Evolutionary conservation across 805 yeast genomes (phyloP).

Genomic region (Wickerhamiella sorbophila): DNA sequence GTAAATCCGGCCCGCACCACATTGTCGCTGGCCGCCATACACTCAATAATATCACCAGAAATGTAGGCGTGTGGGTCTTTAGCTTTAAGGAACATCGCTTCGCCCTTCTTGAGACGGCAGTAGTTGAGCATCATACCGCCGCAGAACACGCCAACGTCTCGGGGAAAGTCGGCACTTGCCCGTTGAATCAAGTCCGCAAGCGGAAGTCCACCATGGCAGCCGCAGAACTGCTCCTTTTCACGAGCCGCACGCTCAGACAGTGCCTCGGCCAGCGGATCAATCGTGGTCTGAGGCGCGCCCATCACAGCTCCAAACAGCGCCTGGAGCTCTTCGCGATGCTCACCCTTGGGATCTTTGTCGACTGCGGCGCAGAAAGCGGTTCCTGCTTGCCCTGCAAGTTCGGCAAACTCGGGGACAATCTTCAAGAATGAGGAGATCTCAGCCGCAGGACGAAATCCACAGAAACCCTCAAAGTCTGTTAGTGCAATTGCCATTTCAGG

Average conservation of each 20-base stretch:
- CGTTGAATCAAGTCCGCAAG: constrained; percentile 64
- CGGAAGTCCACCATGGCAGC: constrained; percentile 29
- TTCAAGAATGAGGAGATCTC: constrained; percentile 57
- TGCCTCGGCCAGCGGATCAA: constrained; percentile 42
- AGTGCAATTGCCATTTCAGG: constrained; percentile 99
- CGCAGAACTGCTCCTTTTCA: constrained; percentile 24
- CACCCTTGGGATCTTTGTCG: constrained; percentile 24
- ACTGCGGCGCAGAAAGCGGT: constrained; percentile 34
- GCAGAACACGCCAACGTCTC: constrained; percentile 89
- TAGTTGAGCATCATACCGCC: constrained; percentile 90
- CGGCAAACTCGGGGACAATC: constrained; percentile 62
- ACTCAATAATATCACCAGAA: constrained; percentile 92
- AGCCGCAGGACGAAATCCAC: constrained; percentile 87
- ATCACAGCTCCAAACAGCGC: constrained; percentile 67
- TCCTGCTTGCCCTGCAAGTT: constrained; percentile 54
- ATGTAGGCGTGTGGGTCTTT: constrained; percentile 98
- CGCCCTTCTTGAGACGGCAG: constrained; percentile 68
- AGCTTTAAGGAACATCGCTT: constrained; percentile 93
- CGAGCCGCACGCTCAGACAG: constrained; percentile 51
- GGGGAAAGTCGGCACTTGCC: constrained; percentile 77
- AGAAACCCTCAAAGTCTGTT: constrained; percentile 91
- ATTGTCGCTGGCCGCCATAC: constrained; percentile 98
- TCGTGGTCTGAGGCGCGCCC: constrained; percentile 55
- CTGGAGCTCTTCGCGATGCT: constrained; percentile 55
- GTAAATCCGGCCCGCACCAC: constrained; percentile 98